Conservation (phyloP, 306 rosid genomes). For the Echinosophora koreensis region DNA sequence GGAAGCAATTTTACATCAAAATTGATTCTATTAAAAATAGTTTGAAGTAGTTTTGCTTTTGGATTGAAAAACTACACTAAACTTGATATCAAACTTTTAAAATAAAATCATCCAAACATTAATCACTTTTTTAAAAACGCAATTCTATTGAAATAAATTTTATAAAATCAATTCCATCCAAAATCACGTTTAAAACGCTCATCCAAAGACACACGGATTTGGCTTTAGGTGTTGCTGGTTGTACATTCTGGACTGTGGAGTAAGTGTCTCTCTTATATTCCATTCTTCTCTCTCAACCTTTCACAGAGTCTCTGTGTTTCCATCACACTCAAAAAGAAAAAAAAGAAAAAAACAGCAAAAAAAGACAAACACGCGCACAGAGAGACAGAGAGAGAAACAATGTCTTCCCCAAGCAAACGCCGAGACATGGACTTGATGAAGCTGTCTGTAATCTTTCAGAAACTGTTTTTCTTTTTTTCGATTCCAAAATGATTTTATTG, state of each 20-base stretch:
- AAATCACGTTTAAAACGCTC: no score
- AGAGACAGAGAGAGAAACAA: slow-evolving; percentile 38
- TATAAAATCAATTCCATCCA: no score
- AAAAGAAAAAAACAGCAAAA: slow-evolving; percentile 12
- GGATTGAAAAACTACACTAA: no score
- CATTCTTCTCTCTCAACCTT: slow-evolving; percentile 2
- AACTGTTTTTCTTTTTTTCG: neutral
- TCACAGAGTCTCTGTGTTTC: slow-evolving; percentile 9
- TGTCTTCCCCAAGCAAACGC: slow-evolving; percentile 93
- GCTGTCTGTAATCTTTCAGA: slow-evolving; percentile 68
- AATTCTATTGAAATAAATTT: no score
- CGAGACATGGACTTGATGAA: slow-evolving; percentile 95
- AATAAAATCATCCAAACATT: no score
- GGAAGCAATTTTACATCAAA: no score
- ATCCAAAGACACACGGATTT: no score
- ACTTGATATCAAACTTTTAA: no score
- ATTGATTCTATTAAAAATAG: no score
- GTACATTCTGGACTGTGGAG: neutral
- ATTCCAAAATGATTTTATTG: neutral
- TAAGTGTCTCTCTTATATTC: neutral
- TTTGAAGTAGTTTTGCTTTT: no score
- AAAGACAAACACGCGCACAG: neutral
- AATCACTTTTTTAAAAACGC: no score
- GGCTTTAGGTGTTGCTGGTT: neutral
- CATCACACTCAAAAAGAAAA: neutral